phyloP scores from a whole-genome alignment of 2,329 filamentous ascomycete species.

The Beauveria asiatica region DNA sequence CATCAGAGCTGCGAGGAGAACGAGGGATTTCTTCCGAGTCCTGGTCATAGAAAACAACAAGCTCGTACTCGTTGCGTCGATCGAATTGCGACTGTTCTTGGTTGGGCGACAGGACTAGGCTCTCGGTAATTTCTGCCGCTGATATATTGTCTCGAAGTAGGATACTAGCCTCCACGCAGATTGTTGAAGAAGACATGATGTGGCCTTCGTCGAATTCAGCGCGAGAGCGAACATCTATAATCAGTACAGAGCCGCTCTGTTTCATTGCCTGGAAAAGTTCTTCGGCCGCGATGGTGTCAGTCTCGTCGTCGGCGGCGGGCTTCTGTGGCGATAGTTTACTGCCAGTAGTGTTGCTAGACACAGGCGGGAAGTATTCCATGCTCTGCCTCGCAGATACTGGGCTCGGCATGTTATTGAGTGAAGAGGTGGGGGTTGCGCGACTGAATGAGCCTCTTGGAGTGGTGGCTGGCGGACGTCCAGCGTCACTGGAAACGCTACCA shows the following conservation, averaged over 20 bases:
- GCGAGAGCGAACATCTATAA: slow-evolving; percentile 79
- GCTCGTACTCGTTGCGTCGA: slow-evolving; percentile 64
- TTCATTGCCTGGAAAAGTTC: slow-evolving; percentile 64
- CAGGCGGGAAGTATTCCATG: slow-evolving; percentile 24
- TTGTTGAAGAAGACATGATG: slow-evolving; percentile 72
- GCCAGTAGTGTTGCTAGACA: background rate
- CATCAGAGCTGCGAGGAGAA: slow-evolving; percentile 29
- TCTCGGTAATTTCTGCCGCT: slow-evolving; percentile 54
- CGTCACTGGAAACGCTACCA: slow-evolving; percentile 58
- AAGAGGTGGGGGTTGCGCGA: slow-evolving; percentile 46
- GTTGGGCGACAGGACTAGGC: slow-evolving; percentile 61
- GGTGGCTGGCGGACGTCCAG: slow-evolving; percentile 56
- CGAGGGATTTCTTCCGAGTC: slow-evolving; percentile 43
- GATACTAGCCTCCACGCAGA: slow-evolving; percentile 80
- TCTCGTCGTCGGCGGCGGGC: slow-evolving; percentile 4
- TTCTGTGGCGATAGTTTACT: slow-evolving; percentile 20
- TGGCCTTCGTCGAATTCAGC: slow-evolving; percentile 82
- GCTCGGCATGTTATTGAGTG: slow-evolving; percentile 21
- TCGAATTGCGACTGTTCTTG: slow-evolving; percentile 69
- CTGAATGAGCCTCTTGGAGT: slow-evolving; percentile 56
- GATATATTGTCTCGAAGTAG: slow-evolving; percentile 60
- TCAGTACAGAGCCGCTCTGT: slow-evolving; percentile 51
- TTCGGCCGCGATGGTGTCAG: slow-evolving; percentile 55
- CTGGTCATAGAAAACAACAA: slow-evolving; percentile 88
- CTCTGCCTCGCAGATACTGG: slow-evolving; percentile 22